Base-by-base conservation (phyloP, 2,329 filamentous ascomycete species). In the Dothideomycetes sp. region DNA sequence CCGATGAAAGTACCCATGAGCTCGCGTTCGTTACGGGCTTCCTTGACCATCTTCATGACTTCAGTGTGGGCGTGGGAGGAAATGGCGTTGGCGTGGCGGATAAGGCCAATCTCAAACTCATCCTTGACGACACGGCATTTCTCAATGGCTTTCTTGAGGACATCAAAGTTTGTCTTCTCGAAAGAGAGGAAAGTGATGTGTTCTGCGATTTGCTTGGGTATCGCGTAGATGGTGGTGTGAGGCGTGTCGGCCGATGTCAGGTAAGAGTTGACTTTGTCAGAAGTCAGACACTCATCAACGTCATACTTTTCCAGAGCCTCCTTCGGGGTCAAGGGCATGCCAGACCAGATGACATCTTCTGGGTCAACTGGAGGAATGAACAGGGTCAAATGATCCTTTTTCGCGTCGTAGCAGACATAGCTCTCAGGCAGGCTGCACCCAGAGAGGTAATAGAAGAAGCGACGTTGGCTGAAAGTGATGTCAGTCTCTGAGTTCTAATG, bases 391-490 rank as follows among this genome's bases (percentile, higher is more conserved):
- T 78, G 77, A 48, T 78, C 73, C 35, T 75, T 71, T 34, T 73
- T 68, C 42, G 94, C 80, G 48, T 94, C 81, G 67, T 95, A 94
- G 41, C 81, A 73, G 44, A 86, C 74, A 57, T 80, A 79, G 52
- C 81, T 81, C 61, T 95, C 87, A 43, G 88, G 75, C 19, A 93
- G 71, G 46, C 79, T 73, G 55, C 79, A 93, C 51, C 91, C 91
- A 17, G 85, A 89, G 33, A 96, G 70, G 63, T 98, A 98, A 74
- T 84, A 95, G 67, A 98, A 98, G 60, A 79, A 84, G 40, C 91
- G 81, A 47, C 88, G 84, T 64, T 95, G 88, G 48, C 85, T 87
- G 17, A 15, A 17, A 37, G 9, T 4, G n/a, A 10, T 5, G 31
- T 27, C 22, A 27, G 22, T 12, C 12, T 7, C 7, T 7, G 22